Percentiles rank a stretch among this genome's conserved stretches.
These are phyloP conservation scores for Tagetes patula DNA, from an alignment of 129 eudicot species.

Conservation along the genomic window DNA sequence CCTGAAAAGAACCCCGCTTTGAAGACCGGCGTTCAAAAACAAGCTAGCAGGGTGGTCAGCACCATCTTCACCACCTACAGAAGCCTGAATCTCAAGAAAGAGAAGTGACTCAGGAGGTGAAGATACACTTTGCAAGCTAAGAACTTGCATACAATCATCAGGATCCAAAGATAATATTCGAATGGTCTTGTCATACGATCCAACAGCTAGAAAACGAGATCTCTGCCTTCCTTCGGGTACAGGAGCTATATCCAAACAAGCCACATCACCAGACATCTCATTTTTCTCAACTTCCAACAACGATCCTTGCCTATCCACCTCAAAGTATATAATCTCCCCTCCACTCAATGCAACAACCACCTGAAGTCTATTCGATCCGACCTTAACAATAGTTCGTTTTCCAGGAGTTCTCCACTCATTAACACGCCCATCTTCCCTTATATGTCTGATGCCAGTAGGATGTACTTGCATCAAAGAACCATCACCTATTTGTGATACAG, in stretches of 20 bases:
- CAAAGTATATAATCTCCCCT: slow-evolving; percentile 96
- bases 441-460: slow-evolving; percentile 95
- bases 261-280: slow-evolving; percentile 98
- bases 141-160: slow-evolving; percentile 93
- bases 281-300: slow-evolving; percentile 92
- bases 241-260: slow-evolving; percentile 99
- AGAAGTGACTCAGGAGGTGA: slow-evolving; percentile 97
- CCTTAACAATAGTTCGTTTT: slow-evolving; percentile 92
- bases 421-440: slow-evolving; percentile 91
- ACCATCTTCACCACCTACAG: slow-evolving; percentile 97
- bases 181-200: slow-evolving; percentile 89
- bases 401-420: slow-evolving; percentile 99
- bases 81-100: slow-evolving; percentile 97
- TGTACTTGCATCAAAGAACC: slow-evolving; percentile 99
- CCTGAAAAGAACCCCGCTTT: slow-evolving; percentile 91
- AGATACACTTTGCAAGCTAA: slow-evolving; percentile 89
- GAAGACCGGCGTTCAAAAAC: slow-evolving; percentile 86
- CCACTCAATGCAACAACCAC: slow-evolving; percentile 96
- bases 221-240: slow-evolving; percentile 99
- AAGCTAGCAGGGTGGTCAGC: slow-evolving; percentile 98
- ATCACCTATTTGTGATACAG: slow-evolving; percentile 95
- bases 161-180: slow-evolving; percentile 92
- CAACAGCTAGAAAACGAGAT: slow-evolving; percentile 96
- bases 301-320: slow-evolving; percentile 94
- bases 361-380: slow-evolving; percentile 92